Conservation (phyloP, 768 basidiomycete genomes). For the Gelatoporia subvermispora region DNA sequence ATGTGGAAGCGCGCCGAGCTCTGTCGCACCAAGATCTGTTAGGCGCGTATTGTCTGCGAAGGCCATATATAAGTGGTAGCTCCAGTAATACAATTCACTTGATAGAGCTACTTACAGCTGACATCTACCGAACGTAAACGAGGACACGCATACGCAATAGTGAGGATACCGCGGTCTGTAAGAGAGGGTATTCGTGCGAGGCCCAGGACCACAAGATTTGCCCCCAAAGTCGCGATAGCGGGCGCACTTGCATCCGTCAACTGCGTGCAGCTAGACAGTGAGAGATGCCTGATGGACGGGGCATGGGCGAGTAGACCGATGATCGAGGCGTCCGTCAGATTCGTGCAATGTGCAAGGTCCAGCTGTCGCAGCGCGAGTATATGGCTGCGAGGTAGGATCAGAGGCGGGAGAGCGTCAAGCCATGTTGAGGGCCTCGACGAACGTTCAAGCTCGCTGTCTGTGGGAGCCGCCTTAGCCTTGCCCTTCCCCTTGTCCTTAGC, state of each 20-base stretch:
- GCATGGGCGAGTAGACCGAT: constrained; percentile 73
- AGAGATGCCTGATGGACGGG: constrained; percentile 69
- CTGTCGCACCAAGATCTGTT: constrained; percentile 82
- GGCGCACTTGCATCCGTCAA: constrained; percentile 71
- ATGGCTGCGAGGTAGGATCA: constrained; percentile 47
- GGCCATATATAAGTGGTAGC: not conserved
- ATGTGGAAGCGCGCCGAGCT: constrained; percentile 63
- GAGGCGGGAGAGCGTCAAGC: constrained; percentile 57
- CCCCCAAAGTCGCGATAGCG: constrained; percentile 66
- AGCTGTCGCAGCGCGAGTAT: constrained; percentile 70
- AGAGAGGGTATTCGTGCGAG: constrained; percentile 76
- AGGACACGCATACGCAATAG: constrained; percentile 63
- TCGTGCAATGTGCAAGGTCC: constrained; percentile 68
- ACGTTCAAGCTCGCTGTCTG: not conserved
- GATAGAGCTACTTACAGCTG: constrained; percentile 56
- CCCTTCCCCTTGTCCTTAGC: not conserved
- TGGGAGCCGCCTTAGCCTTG: no score
- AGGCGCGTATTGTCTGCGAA: constrained; percentile 69
- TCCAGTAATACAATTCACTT: no score
- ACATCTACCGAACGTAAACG: constrained; percentile 81
- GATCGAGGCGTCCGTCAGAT: constrained; percentile 70
- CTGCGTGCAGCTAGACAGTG: constrained; percentile 69
- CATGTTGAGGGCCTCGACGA: constrained; percentile 43
- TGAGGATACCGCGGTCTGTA: constrained; percentile 71
- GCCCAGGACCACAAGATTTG: constrained; percentile 73